phyloP scores from a whole-genome alignment of 371 early-diverging fungal species.

The Nematocida ironsii region DNA sequence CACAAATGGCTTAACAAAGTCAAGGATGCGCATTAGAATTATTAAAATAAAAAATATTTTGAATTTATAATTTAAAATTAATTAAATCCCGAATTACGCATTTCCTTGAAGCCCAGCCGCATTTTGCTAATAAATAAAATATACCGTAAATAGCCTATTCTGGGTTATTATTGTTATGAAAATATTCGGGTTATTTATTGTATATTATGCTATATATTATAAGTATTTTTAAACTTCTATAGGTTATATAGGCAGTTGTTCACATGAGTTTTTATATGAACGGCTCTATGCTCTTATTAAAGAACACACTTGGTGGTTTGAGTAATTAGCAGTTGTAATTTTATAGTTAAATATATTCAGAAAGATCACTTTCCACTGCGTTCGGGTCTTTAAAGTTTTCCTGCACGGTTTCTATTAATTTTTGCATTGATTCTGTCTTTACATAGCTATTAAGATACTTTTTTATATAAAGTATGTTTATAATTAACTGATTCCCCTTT shows the following conservation, averaged over 20 bases:
- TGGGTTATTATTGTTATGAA: no score
- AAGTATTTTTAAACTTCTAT: no score
- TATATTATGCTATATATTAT: no score
- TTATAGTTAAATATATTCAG: background rate
- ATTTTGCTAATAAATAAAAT: background rate
- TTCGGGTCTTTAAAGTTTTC: slow-evolving; percentile 39
- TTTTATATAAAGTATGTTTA: slow-evolving; percentile 49
- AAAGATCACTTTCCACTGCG: background rate
- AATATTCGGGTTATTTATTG: no score
- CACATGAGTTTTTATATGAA: no score
- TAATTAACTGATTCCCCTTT: slow-evolving; percentile 51
- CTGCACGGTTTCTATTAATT: slow-evolving; percentile 13
- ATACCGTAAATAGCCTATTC: no score
- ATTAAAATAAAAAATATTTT: slow-evolving; percentile 60
- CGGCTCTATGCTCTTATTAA: no score
- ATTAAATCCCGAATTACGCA: background rate
- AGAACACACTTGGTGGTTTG: no score
- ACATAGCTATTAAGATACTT: slow-evolving; percentile 23
- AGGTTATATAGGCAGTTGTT: no score
- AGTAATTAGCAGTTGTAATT: no score
- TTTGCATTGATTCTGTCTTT: background rate
- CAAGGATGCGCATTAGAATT: slow-evolving; percentile 75
- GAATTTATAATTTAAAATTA: slow-evolving; percentile 21
- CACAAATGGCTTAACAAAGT: slow-evolving; percentile 93
- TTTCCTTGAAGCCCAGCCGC: background rate